These are phyloP conservation scores for Amanita subjunquillea DNA, from an alignment of 768 basidiomycete species.

Conservation along the genomic window DNA sequence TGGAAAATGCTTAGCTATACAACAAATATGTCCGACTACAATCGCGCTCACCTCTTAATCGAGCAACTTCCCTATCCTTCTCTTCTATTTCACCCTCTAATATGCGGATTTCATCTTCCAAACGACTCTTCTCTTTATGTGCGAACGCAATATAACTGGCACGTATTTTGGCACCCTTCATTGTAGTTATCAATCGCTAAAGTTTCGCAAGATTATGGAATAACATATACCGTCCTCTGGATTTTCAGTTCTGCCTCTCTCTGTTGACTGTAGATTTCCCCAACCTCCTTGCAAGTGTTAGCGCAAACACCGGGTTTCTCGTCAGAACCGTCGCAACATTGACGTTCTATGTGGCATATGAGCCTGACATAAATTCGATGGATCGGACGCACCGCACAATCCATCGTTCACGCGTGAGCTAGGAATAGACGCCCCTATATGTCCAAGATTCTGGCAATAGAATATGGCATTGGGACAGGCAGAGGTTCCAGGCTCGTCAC, in stretches of 20 bases:
- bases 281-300: slow-evolving; percentile 69
- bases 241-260: slow-evolving; percentile 68
- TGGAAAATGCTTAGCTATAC: not conserved
- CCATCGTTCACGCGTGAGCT: slow-evolving; percentile 87
- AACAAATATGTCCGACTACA: not conserved
- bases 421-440: slow-evolving; percentile 71
- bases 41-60: slow-evolving; percentile 47
- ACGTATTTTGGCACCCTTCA: slow-evolving; percentile 85
- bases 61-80: slow-evolving; percentile 63
- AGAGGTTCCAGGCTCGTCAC: slow-evolving; percentile 92
- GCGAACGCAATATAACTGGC: slow-evolving; percentile 82
- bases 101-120: slow-evolving; percentile 54
- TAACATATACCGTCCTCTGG: slow-evolving; percentile 58
- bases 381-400: slow-evolving; percentile 66
- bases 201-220: not conserved
- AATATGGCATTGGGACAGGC: slow-evolving; percentile 72
- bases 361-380: not conserved
- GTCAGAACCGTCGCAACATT: slow-evolving; percentile 96
- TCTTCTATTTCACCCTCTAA: slow-evolving; percentile 47
- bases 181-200: not conserved
- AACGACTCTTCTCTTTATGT: slow-evolving; percentile 77
- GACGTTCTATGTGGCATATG: slow-evolving; percentile 46
- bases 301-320: slow-evolving; percentile 74
- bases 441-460: slow-evolving; percentile 83
- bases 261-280: slow-evolving; percentile 56